phyloP scores from a whole-genome alignment of 352 stramenopile species.

The Globisporangium okanoganense region DNA sequence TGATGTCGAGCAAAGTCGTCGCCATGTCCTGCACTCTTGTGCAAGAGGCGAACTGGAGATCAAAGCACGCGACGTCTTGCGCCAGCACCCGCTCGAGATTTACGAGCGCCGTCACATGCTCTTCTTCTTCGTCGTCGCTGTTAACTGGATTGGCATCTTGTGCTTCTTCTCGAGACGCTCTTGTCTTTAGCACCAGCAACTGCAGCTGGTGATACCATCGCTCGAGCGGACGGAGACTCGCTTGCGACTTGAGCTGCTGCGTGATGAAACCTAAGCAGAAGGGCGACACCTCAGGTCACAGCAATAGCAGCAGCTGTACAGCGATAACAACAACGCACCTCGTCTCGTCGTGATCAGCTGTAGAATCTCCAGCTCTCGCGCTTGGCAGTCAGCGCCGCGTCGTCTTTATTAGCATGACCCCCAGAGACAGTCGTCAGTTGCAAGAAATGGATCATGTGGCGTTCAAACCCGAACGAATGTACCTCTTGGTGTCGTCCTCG shows the following conservation, averaged over 20 bases:
- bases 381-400: neutral
- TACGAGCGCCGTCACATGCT: slow-evolving; percentile 9
- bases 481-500: neutral
- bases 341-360: neutral
- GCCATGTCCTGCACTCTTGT: slow-evolving; percentile 23
- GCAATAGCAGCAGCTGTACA: neutral
- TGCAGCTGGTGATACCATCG: slow-evolving; percentile 43
- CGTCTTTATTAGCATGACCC: neutral
- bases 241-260: slow-evolving; percentile 23
- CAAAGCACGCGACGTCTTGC: slow-evolving; percentile 33
- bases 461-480: neutral
- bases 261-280: slow-evolving; percentile 36
- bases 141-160: neutral
- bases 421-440: neutral
- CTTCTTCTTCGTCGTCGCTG: neutral
- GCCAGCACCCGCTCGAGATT: slow-evolving; percentile 13
- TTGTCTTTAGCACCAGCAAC: slow-evolving; percentile 11
- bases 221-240: slow-evolving; percentile 26
- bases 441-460: neutral
- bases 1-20: slow-evolving; percentile 28
- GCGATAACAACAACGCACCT: neutral
- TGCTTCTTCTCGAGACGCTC: neutral
- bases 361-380: neutral
- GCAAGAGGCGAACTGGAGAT: slow-evolving; percentile 37
- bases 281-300: neutral